A percentile compares a stretch with the other conserved stretches of the same genome.
Conservation (phyloP, 768 basidiomycete species). For the Boletellus emodensis region DNA sequence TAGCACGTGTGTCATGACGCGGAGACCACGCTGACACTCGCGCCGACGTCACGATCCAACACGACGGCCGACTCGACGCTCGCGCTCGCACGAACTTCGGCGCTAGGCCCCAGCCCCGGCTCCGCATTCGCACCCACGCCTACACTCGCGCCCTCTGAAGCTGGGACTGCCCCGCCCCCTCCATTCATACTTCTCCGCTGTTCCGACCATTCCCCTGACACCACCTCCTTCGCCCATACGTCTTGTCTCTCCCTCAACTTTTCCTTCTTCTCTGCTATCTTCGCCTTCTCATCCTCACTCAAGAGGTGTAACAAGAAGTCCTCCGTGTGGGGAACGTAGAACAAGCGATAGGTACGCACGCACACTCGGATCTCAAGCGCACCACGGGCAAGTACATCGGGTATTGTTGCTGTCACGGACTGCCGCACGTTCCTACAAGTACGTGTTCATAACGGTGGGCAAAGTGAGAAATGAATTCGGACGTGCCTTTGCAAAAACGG, state of each 20-base stretch:
- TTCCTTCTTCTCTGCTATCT: not conserved
- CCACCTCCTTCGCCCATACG: slow-evolving; percentile 15
- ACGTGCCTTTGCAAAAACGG: slow-evolving; percentile 69
- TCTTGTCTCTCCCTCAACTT: slow-evolving; percentile 10
- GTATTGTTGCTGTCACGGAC: slow-evolving; percentile 26
- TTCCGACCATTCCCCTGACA: slow-evolving; percentile 13
- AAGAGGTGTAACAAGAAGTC: slow-evolving; percentile 18
- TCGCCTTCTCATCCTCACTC: slow-evolving; percentile 9
- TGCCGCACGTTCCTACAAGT: slow-evolving; percentile 19
- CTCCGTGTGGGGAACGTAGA: slow-evolving; percentile 25
- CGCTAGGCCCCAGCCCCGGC: not conserved
- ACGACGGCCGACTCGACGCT: not conserved
- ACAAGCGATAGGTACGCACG: slow-evolving; percentile 39
- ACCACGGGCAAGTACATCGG: slow-evolving; percentile 49
- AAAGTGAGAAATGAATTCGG: not conserved
- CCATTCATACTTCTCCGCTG: not conserved
- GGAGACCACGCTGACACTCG: not conserved
- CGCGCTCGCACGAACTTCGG: not conserved
- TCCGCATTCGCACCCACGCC: not conserved
- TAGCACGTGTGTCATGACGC: slow-evolving; percentile 8
- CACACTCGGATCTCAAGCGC: slow-evolving; percentile 83
- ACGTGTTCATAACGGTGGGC: not conserved
- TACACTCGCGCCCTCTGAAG: not conserved
- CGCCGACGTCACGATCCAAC: not conserved
- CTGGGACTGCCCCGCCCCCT: not conserved